phyloP scores from a whole-genome alignment of 2,329 filamentous ascomycete genomes.

The Pleoardoris graminearum region DNA sequence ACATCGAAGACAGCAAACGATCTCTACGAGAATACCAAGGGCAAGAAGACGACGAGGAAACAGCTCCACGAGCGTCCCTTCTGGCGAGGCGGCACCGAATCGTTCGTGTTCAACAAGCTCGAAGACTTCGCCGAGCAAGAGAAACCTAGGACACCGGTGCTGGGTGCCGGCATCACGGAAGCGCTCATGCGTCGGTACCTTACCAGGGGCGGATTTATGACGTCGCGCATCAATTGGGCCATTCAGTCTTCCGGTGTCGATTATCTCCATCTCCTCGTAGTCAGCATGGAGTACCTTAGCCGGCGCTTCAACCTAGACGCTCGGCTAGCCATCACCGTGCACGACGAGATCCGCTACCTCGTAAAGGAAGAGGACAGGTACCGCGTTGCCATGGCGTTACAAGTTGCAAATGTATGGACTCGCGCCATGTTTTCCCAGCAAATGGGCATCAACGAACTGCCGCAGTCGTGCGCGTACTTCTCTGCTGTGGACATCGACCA shows the following conservation, averaged over 20 bases:
- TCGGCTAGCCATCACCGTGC: conserved; percentile 88
- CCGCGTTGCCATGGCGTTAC: conserved; percentile 85
- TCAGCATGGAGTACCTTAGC: conserved; percentile 91
- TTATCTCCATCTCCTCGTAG: conserved; percentile 90
- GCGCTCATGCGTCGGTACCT: conserved; percentile 88
- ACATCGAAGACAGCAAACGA: conserved; percentile 75
- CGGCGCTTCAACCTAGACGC: conserved; percentile 83
- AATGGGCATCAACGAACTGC: conserved; percentile 92
- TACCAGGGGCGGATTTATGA: conserved; percentile 88
- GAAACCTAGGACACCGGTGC: conserved; percentile 82
- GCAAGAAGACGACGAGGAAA: conserved; percentile 78
- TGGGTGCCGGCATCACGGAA: conserved; percentile 95
- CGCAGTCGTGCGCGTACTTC: conserved; percentile 93
- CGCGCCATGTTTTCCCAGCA: conserved; percentile 97
- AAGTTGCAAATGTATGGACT: conserved; percentile 95
- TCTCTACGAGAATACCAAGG: conserved; percentile 88
- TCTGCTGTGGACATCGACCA: conserved; percentile 93
- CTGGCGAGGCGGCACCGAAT: conserved; percentile 96
- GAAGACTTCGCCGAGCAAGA: conserved; percentile 98
- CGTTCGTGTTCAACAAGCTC: conserved; percentile 96
- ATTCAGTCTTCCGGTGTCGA: conserved; percentile 98
- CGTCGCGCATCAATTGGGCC: conserved; percentile 97
- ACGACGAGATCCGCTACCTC: conserved; percentile 96
- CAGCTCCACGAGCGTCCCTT: conserved; percentile 74
- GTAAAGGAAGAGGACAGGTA: conserved; percentile 86